Evolutionary conservation across 1,139 yeast genomes (phyloP), one percentile per base, ranked within the genome.

Genomic region (Scheffersomyces titani): DNA sequence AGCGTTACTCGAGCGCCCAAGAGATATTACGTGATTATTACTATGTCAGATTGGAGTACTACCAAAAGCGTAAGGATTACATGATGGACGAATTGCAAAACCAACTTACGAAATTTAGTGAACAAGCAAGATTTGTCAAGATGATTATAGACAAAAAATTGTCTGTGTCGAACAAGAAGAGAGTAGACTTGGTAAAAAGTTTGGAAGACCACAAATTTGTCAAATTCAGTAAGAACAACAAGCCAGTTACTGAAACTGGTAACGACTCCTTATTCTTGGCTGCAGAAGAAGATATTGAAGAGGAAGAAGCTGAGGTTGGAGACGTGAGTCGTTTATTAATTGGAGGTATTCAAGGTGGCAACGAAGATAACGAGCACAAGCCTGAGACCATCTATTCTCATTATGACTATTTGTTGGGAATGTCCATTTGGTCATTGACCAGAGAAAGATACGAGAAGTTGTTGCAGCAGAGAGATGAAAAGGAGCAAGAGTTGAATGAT

Each of bases 391-490:
- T 80, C 16, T 80, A 81, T 66, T 80, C 90, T 57, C 79, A 90
- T 58, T 85, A 83, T 70, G 96, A 90, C 66, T 90, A 90, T 63
- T 77, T 90, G 61, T 77, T 90, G 56, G 93, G 94, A 55, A 90
- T 96, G 97, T 85, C 93, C 47, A 87, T 96, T 64, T 92, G 98
- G 96, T 88, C 97, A 40, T 84, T 94, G 68, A 93, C 99, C 0
- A 82, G 82, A 59, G 99, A 96, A 74, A 83, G 96, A 64, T 94
- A 92, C 68, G 94, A 92, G 65, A 87, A 84, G 65, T 77, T 94
- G 60, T 76, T 92, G 65, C 80, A 81, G 54, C 97, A 92, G 70
- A 82, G 86, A 61, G 91, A 85, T 54, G 86, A 76, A 44, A 89
- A 88, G 68, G 96, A 92, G 69, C 77, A 73, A 11, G 97, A 92